Conservation (phyloP, 139 green algal species). For the Chlamydomonas sphaeroides region DNA sequence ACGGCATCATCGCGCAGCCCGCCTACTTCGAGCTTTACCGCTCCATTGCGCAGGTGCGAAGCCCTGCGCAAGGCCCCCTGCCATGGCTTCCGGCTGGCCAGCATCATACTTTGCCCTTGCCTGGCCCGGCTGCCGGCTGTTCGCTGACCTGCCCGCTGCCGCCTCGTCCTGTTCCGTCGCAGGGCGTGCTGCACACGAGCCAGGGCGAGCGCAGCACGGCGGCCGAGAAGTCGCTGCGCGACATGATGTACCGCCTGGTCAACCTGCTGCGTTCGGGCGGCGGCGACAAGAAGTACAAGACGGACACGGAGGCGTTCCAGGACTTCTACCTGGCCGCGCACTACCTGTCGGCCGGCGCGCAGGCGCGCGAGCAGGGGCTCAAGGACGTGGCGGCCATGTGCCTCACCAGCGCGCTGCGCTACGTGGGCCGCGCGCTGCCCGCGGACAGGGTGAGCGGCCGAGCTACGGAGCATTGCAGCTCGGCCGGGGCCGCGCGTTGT, state of each 20-base stretch:
- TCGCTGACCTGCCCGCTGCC: too few species aligned
- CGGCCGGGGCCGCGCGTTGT: too few species aligned
- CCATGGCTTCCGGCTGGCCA: too few species aligned
- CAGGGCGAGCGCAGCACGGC: slow-evolving; percentile 35
- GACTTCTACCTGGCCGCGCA: slow-evolving; percentile 66
- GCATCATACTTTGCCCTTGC: too few species aligned
- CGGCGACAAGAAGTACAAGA: slow-evolving; percentile 36
- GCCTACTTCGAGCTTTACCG: slow-evolving; percentile 74
- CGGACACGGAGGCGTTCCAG: slow-evolving; percentile 57
- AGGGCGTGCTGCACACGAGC: slow-evolving; percentile 63
- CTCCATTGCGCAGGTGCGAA: slow-evolving; percentile 56
- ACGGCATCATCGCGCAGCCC: slow-evolving; percentile 53
- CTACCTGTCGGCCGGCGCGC: slow-evolving; percentile 50
- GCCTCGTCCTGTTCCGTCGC: too few species aligned
- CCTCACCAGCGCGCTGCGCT: slow-evolving; percentile 70
- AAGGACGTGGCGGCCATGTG: slow-evolving; percentile 73
- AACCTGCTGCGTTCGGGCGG: slow-evolving; percentile 34
- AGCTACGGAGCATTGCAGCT: too few species aligned
- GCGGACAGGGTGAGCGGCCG: slow-evolving; percentile 81
- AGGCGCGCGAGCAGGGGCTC: slow-evolving; percentile 52
- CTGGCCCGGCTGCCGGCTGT: too few species aligned
- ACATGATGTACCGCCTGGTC: slow-evolving; percentile 59
- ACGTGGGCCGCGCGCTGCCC: slow-evolving; percentile 72
- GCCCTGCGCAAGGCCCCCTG: too few species aligned
- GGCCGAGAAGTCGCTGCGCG: slow-evolving; percentile 52